These are phyloP conservation scores for Turnera subulata DNA, from an alignment of 345 rosid species.

Conservation along the genomic window DNA sequence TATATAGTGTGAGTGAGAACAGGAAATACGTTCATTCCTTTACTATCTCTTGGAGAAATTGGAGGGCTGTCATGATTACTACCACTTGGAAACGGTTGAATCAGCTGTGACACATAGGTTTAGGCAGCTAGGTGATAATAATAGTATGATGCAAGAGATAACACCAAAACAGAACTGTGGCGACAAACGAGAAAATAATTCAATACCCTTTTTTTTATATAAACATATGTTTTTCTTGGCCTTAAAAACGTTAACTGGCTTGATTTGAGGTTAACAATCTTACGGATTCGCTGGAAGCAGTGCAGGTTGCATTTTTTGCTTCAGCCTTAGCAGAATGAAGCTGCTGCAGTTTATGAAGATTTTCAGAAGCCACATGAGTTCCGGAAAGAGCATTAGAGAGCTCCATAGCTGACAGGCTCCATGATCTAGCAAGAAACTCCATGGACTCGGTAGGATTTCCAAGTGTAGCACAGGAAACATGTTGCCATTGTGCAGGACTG, in stretches of 20 bases:
- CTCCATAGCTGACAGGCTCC: constrained; percentile 90
- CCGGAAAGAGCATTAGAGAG: constrained; percentile 69
- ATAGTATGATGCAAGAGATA: too few species aligned
- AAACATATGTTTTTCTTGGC: too few species aligned
- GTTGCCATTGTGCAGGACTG: constrained; percentile 39
- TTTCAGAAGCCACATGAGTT: constrained; percentile 25
- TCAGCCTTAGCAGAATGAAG: constrained; percentile 34
- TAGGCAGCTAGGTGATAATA: background rate
- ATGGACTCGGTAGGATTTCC: constrained; percentile 88
- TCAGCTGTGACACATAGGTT: constrained; percentile 22
- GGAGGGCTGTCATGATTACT: constrained; percentile 36
- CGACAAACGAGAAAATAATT: too few species aligned
- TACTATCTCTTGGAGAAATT: constrained; percentile 72
- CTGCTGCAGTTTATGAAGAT: constrained; percentile 23
- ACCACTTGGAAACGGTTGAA: constrained; percentile 33
- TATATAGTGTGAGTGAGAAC: too few species aligned
- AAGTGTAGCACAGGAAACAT: constrained; percentile 40
- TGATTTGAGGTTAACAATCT: constrained; percentile 13
- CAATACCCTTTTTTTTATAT: too few species aligned
- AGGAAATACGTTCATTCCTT: constrained; percentile 64
- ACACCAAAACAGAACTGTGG: too few species aligned
- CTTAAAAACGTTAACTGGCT: background rate
- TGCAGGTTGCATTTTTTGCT: constrained; percentile 36
- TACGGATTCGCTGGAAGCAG: constrained; percentile 38
- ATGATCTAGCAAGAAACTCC: constrained; percentile 96